Base-by-base conservation (phyloP, 192 early-diverging fungal genomes). In the Backusella australiensis region DNA sequence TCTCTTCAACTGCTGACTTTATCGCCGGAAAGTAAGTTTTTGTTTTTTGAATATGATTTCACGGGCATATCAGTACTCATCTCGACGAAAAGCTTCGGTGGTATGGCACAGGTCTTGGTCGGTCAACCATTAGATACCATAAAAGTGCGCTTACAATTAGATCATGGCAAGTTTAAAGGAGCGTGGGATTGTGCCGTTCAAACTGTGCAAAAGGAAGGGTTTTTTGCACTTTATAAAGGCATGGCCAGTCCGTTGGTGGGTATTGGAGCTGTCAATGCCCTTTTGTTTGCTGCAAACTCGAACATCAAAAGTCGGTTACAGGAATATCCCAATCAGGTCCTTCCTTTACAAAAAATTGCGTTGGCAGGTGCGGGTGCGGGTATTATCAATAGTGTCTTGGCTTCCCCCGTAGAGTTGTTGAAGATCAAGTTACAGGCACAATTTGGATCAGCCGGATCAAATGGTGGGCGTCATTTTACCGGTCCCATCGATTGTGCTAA, bases 341-440 rank as follows among this genome's bases (percentile, higher is more conserved):
- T 96, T 12, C 83, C 90, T 4, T 77, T 95, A 6, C 67, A 71
- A 0, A 89, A 98, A 72, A 93, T 96, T 67, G 92, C 91, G 6
- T 67, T 96, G 35, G 95, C 96, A 39, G 97, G 97, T 38, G 89
- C 94, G 34, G 95, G 94, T 36, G 95, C 95, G 32, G 97, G 89
- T 86, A 82, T 90, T 34, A 89, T 94, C 35, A 96, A 97, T 75
- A 90, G 89, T 67, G 85, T 94, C 21, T 83, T 98, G 23, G 93
- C 96, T 11, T 96, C 94, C 2, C 96, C 97, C 1, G 95, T 99
- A 3, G 97, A 99, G 77, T 81, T 99, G n/a, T 80, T 98, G 49
- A 99, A 99, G 78, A 93, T 94, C 71, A 89, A 93, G 38, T 88
- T 98, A 82, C 97, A 99, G 80, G 93, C 94, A 8, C 96, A 97